Evolutionary conservation across 2,329 filamentous ascomycete genomes (phyloP).

Genomic region (Neofusicoccum cordaticola): DNA sequence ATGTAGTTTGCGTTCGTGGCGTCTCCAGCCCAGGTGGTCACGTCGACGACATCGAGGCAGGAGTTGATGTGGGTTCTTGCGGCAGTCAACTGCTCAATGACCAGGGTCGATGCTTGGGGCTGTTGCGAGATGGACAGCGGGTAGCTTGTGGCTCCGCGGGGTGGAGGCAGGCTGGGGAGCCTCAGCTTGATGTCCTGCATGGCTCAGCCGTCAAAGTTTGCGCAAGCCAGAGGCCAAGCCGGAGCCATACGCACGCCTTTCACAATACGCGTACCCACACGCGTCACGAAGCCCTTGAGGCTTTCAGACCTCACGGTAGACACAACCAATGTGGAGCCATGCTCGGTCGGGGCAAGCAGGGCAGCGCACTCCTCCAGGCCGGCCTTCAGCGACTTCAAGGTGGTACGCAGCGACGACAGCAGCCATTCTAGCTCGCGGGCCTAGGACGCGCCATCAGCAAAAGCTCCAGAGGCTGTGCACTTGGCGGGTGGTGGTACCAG

Average conservation of each 20-base stretch:
- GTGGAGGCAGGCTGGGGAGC: slow-evolving; percentile 63
- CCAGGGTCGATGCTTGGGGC: slow-evolving; percentile 55
- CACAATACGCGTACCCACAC: slow-evolving; percentile 84
- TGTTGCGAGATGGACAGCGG: slow-evolving; percentile 52
- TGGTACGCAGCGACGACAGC: slow-evolving; percentile 58
- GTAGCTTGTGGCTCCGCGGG: slow-evolving; percentile 50
- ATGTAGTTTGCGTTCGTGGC: slow-evolving; percentile 57
- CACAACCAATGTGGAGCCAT: slow-evolving; percentile 83
- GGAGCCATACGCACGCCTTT: slow-evolving; percentile 66
- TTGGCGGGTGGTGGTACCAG: slow-evolving; percentile 37
- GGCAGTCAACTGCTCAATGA: slow-evolving; percentile 67
- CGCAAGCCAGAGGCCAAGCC: not conserved
- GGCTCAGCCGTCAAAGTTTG: not conserved
- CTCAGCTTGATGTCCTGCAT: slow-evolving; percentile 71
- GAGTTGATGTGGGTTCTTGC: slow-evolving; percentile 77
- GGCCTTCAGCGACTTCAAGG: slow-evolving; percentile 59
- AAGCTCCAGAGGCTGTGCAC: not conserved
- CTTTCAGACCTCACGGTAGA: slow-evolving; percentile 83
- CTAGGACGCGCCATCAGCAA: slow-evolving; percentile 29
- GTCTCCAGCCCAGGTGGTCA: slow-evolving; percentile 71
- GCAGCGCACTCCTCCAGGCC: slow-evolving; percentile 87
- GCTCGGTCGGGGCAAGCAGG: slow-evolving; percentile 78
- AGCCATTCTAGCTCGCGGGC: slow-evolving; percentile 63
- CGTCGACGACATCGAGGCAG: slow-evolving; percentile 76
- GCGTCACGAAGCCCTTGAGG: slow-evolving; percentile 88